Evolutionary conservation across 2,329 filamentous ascomycete genomes (phyloP).

Genomic region (Colletotrichum tropicicola): DNA sequence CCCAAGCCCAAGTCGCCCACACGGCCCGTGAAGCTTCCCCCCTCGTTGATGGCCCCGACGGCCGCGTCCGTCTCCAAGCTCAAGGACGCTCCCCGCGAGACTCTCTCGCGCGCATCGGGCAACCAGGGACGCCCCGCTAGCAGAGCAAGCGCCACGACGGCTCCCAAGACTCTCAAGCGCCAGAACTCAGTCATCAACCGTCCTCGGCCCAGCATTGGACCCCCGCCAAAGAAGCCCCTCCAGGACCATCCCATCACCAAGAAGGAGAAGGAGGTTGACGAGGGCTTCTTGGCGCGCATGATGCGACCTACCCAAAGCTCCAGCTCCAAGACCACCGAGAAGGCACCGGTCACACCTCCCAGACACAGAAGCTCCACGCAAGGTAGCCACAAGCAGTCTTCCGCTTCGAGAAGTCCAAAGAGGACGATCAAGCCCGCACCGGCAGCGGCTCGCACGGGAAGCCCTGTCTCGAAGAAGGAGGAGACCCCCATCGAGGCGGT

Average conservation of each 20-base stretch:
- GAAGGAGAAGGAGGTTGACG: conserved; percentile 67
- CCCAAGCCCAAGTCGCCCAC: conserved; percentile 75
- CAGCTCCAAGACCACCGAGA: conserved; percentile 73
- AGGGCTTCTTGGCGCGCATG: conserved; percentile 82
- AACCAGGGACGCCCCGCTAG: conserved; percentile 55
- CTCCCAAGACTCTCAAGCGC: conserved; percentile 48
- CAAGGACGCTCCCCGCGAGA: conserved; percentile 36
- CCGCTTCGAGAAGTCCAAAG: conserved; percentile 22
- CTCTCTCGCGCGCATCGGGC: conserved; percentile 32
- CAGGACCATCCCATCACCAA: conserved; percentile 56
- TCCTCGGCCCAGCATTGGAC: conserved; percentile 63
- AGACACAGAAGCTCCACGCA: conserved; percentile 43
- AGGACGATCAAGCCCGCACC: conserved; percentile 32
- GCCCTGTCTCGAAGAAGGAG: conserved; percentile 12
- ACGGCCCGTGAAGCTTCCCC: conserved; percentile 71
- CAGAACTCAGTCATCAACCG: conserved; percentile 55
- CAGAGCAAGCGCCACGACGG: conserved; percentile 48
- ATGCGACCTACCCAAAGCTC: conserved; percentile 79
- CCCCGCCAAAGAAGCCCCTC: conserved; percentile 65
- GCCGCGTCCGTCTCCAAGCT: conserved; percentile 74
- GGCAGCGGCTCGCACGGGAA: conserved; percentile 9
- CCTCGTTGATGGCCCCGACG: conserved; percentile 75
- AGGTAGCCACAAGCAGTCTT: conserved; percentile 34
- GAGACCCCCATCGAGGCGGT: conserved; percentile 11
- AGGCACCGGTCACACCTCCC: conserved; percentile 60